Conservation (phyloP, 1,284 basidiomycete species). For the Pseudomicrostroma phylloplanum region DNA sequence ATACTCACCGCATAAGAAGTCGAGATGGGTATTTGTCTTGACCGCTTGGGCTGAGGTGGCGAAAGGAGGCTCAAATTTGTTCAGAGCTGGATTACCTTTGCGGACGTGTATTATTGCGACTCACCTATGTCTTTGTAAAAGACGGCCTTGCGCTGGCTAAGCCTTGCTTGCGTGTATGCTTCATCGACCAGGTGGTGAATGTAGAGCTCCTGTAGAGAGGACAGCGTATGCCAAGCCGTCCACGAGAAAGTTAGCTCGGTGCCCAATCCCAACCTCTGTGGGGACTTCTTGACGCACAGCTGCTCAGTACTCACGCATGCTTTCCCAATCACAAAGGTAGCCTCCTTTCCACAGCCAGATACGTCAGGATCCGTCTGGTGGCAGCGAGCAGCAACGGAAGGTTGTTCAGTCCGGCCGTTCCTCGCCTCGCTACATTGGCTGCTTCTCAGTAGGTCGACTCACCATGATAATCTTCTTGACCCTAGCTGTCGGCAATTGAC, state of each 20-base stretch:
- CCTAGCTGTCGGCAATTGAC: constrained; percentile 7
- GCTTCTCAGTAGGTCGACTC: no score
- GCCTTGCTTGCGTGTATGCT: constrained; percentile 4
- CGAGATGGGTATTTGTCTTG: constrained; percentile 4
- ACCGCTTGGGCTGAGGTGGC: background rate
- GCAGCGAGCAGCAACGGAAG: no score
- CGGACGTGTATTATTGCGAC: no score
- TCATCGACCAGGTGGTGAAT: constrained; percentile 3
- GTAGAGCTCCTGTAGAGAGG: background rate
- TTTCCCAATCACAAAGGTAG: background rate
- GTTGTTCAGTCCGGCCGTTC: no score
- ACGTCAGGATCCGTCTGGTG: background rate
- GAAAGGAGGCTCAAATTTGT: no score
- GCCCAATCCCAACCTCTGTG: background rate
- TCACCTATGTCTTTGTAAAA: background rate
- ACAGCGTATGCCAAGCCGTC: background rate
- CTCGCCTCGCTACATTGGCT: no score
- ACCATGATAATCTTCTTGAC: constrained; percentile 7
- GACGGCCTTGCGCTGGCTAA: background rate
- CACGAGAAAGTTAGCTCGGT: background rate
- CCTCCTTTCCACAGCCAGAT: background rate
- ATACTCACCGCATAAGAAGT: background rate
- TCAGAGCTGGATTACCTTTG: no score
- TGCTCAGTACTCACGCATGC: background rate
- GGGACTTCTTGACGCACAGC: background rate